phyloP scores from a whole-genome alignment of 371 early-diverging fungal species.

The Lichtheimia corymbifera region DNA sequence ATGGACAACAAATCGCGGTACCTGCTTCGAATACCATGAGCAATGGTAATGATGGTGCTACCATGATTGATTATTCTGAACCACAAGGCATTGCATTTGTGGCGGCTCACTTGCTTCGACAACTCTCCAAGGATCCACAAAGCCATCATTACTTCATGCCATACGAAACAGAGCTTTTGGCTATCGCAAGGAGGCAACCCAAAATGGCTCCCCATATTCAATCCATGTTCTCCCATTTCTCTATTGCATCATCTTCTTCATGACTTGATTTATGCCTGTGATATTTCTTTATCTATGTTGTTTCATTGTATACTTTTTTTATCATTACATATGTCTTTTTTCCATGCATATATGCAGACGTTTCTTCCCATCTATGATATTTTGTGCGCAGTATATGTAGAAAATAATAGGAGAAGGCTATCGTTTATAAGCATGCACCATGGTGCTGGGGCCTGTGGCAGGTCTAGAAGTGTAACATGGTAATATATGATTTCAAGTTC shows the following conservation, averaged over 20 bases:
- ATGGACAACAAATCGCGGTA: slow-evolving; percentile 7
- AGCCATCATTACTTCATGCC: slow-evolving; percentile 61
- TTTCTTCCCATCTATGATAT: no score
- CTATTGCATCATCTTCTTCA: not conserved
- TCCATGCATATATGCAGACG: no score
- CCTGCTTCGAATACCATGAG: slow-evolving; percentile 6
- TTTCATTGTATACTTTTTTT: no score
- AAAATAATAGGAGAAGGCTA: no score
- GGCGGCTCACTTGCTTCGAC: slow-evolving; percentile 64
- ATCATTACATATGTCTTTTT: no score
- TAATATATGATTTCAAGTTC: no score
- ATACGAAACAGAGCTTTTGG: slow-evolving; percentile 54
- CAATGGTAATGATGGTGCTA: not conserved
- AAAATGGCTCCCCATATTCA: slow-evolving; percentile 30
- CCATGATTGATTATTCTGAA: slow-evolving; percentile 36
- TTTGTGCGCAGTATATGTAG: no score
- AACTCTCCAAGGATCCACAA: slow-evolving; percentile 60
- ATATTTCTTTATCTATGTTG: no score
- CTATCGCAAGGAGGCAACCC: slow-evolving; percentile 37
- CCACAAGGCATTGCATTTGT: slow-evolving; percentile 70
- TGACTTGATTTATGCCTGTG: no score
- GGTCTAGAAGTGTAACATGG: no score
- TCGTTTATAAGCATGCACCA: no score
- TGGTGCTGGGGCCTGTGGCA: no score
- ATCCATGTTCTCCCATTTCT: slow-evolving; percentile 16